phyloP scores from a whole-genome alignment of 2,329 filamentous ascomycete genomes.

The Metarhizium album region DNA sequence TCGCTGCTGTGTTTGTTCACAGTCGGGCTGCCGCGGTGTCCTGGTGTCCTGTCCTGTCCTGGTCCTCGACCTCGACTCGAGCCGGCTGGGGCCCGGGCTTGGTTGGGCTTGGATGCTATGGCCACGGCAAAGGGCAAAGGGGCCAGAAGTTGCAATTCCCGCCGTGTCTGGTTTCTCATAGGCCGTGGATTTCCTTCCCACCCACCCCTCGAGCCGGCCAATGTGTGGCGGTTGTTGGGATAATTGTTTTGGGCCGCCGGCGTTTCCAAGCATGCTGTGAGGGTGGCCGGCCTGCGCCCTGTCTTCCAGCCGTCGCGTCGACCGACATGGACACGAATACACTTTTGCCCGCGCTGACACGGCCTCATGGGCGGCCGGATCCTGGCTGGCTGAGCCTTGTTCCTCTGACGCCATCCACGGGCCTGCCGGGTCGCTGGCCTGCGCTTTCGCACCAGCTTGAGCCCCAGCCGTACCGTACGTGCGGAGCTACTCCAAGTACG shows the following conservation, averaged over 20 bases:
- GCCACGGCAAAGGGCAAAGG: background rate
- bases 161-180: background rate
- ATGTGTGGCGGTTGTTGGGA: background rate
- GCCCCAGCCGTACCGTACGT: background rate
- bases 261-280: background rate
- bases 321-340: background rate
- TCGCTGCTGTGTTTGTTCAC: no score
- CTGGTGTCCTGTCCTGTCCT: no score
- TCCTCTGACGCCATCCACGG: background rate
- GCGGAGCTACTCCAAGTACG: background rate
- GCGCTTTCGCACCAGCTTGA: background rate
- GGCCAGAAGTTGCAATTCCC: no score
- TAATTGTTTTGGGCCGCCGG: background rate
- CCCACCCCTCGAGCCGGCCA: constrained; percentile 1
- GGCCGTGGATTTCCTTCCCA: background rate
- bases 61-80: background rate
- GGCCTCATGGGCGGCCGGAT: background rate
- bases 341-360: background rate
- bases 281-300: background rate
- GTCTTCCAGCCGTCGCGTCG: background rate
- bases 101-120: background rate
- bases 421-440: background rate
- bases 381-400: background rate
- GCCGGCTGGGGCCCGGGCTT: background rate
- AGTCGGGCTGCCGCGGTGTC: no score